Evolutionary conservation across 345 rosid genomes (phyloP).

Genomic region (Populus alba): DNA sequence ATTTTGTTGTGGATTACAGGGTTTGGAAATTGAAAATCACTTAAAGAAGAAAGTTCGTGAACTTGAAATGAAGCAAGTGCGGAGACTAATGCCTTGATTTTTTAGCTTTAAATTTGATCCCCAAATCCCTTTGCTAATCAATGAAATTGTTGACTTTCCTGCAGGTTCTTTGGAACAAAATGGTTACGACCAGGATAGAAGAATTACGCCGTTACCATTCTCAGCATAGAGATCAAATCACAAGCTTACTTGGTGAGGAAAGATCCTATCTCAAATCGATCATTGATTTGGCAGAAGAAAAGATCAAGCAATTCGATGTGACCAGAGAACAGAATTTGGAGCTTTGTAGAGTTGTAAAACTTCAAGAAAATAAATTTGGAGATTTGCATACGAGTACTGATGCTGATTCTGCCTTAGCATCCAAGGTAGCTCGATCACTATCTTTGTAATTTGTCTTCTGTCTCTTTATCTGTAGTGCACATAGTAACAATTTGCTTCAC

Average conservation of each 20-base stretch:
- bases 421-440: conserved; percentile 38
- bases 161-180: conserved; percentile 60
- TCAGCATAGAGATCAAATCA: conserved; percentile 50
- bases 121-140: conserved; percentile 6
- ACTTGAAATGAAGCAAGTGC: conserved; percentile 78
- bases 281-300: conserved; percentile 48
- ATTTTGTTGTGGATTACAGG: conserved; percentile 46
- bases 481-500: not conserved
- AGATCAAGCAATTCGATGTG: conserved; percentile 31
- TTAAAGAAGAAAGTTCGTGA: conserved; percentile 72
- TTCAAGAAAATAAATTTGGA: conserved; percentile 53
- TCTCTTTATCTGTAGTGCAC: not conserved
- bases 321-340: conserved; percentile 33
- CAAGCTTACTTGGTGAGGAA: conserved; percentile 61
- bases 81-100: conserved; percentile 20
- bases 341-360: conserved; percentile 32
- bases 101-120: not conserved
- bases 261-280: conserved; percentile 43
- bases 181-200: conserved; percentile 43
- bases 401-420: conserved; percentile 31
- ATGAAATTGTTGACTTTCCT: conserved; percentile 25
- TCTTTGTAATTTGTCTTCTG: not conserved
- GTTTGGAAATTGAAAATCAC: conserved; percentile 93
- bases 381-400: conserved; percentile 52
- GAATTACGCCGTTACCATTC: conserved; percentile 60